phyloP scores from a whole-genome alignment of 495 filamentous ascomycete genomes.

The Neurospora sp. region DNA sequence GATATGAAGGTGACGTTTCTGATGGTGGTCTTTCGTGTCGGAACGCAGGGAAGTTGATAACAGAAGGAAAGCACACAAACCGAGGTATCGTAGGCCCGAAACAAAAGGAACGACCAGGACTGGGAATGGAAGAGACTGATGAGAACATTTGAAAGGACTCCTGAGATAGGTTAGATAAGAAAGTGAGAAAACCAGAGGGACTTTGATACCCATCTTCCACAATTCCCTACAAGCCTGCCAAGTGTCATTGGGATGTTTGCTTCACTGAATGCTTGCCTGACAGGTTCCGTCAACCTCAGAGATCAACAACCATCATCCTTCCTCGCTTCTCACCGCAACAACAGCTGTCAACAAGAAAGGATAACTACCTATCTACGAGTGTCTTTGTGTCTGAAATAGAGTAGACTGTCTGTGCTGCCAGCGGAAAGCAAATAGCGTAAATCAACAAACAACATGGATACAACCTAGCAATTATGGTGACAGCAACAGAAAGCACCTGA shows the following conservation, averaged over 20 bases:
- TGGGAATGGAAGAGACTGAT: background rate
- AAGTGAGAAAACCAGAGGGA: background rate
- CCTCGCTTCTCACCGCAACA: background rate
- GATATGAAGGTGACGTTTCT: background rate
- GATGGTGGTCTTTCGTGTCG: background rate
- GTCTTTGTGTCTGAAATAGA: background rate
- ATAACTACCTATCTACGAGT: background rate
- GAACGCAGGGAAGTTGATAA: background rate
- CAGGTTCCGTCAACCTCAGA: too few species aligned
- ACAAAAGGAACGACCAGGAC: background rate
- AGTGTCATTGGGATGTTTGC: background rate
- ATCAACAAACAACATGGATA: too few species aligned
- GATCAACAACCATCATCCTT: background rate
- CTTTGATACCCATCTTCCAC: background rate
- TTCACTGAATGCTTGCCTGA: background rate
- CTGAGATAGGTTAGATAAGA: background rate
- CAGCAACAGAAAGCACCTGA: too few species aligned
- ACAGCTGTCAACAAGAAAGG: background rate
- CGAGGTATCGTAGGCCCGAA: background rate
- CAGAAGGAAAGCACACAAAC: background rate
- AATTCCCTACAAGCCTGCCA: too few species aligned
- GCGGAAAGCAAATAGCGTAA: too few species aligned
- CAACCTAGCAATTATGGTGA: too few species aligned
- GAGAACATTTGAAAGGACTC: background rate
- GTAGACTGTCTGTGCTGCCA: background rate